Percentiles rank a stretch among this genome's conserved stretches.
These are phyloP conservation scores for Hirsutella thompsonii DNA, from an alignment of 2,329 filamentous ascomycete species.

Conservation along the genomic window DNA sequence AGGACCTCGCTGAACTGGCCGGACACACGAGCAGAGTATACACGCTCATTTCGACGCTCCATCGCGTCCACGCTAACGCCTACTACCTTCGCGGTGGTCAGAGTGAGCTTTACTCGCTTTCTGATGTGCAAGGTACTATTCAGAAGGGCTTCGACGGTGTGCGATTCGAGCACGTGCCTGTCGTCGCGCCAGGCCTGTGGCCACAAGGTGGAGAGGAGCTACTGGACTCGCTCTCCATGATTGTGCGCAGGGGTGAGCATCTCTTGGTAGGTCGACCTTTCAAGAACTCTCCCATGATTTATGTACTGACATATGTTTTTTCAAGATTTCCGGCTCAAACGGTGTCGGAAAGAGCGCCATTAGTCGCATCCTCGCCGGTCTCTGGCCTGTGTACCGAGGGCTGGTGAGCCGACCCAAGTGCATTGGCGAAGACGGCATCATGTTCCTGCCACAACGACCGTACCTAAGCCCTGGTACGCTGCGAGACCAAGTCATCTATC, in stretches of 20 bases:
- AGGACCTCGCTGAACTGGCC: conserved; percentile 89
- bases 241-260: conserved; percentile 84
- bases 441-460: conserved; percentile 92
- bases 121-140: conserved; percentile 84
- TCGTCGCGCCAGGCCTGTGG: conserved; percentile 80
- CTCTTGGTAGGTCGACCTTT: conserved; percentile 43
- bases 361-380: conserved; percentile 71
- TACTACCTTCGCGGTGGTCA: conserved; percentile 59
- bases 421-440: conserved; percentile 79
- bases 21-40: conserved; percentile 95
- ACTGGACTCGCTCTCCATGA: conserved; percentile 75
- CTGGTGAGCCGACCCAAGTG: conserved; percentile 76
- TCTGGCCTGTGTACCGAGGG: conserved; percentile 94
- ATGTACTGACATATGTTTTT: conserved; percentile 5
- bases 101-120: conserved; percentile 75
- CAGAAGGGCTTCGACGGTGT: conserved; percentile 94
- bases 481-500: conserved; percentile 95
- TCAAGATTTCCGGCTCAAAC: conserved; percentile 76
- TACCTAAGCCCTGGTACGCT: conserved; percentile 88
- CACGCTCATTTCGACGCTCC: conserved; percentile 85
- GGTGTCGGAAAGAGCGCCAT: conserved; percentile 90
- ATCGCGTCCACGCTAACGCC: conserved; percentile 81
- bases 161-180: conserved; percentile 80
- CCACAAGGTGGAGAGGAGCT: conserved; percentile 87
- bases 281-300: background rate